Evolutionary conservation across 495 filamentous ascomycete species (phyloP), one percentile per base, ranked within the genome.

Genomic region (Achaetomiella virescens): DNA sequence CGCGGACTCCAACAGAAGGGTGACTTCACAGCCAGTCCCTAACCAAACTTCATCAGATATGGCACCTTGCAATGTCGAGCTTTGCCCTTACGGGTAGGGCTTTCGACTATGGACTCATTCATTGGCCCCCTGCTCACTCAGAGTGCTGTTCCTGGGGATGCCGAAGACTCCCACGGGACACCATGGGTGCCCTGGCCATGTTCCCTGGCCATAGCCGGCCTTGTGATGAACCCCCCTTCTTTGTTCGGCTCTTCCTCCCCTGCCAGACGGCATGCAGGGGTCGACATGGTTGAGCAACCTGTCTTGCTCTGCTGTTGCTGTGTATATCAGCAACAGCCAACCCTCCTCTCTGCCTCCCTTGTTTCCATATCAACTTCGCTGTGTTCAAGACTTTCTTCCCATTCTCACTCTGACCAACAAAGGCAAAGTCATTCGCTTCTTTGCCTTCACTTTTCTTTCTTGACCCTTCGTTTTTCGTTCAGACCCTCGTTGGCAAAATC

Each of bases 401-500:
- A 62, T 69, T 73, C 54, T 63, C 71, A 64, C 52, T 63, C 48
- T 66, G 62, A 60, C 65, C 56, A 47, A 57, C 54, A 71, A 72
- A 73, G 70, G 68, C 71, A 77, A 76, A 72, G 76, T 70, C 77
- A 80, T 79, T 82, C 78, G 73, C 76, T 82, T 77, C 64, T 75
- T 80, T 78, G 68, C 66, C 70, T 55, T 69, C 62, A n/a, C n/a
- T 56, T 70, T 67, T 68, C 58, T 59, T 57, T 55, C 55, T 63
- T 57, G 24, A 49, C 55, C 10, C 42, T 69, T 54, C 53, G 33
- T 58, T 56, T n/a, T n/a, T n/a, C n/a, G 21, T 66, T 43, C 49
- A 58, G 33, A 59, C 62, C 58, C 48, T 64, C 67, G 64, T 64
- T 68, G 58, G 57, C 42, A 35, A 27, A 21, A 14, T 45, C 41